These are phyloP conservation scores for Fonsecaea pugnacius DNA, from an alignment of 2,329 filamentous ascomycete species.

Conservation along the genomic window DNA sequence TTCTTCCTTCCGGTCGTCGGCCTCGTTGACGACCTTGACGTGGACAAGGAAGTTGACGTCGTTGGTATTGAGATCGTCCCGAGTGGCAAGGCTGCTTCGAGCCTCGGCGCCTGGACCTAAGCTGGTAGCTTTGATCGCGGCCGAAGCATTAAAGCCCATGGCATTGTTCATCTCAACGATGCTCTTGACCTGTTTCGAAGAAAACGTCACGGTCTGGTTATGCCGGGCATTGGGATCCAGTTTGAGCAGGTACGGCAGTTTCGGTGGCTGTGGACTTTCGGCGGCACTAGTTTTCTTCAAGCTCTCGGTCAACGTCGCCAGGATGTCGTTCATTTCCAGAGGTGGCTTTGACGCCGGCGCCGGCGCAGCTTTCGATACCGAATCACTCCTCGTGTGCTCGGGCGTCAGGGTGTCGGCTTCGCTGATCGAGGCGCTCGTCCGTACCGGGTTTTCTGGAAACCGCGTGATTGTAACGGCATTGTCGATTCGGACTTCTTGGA, in stretches of 20 bases:
- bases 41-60: slow-evolving; percentile 22
- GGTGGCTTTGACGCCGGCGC: background rate
- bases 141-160: slow-evolving; percentile 19
- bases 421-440: background rate
- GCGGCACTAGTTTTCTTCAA: slow-evolving; percentile 6
- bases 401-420: background rate
- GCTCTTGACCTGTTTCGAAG: slow-evolving; percentile 20
- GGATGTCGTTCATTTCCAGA: slow-evolving; percentile 2
- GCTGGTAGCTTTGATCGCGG: slow-evolving; percentile 20
- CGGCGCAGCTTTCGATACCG: background rate
- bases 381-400: background rate
- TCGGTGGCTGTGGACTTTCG: slow-evolving; percentile 2
- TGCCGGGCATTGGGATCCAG: slow-evolving; percentile 14
- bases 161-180: slow-evolving; percentile 19
- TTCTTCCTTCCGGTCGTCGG: slow-evolving; percentile 17
- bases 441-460: background rate
- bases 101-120: slow-evolving; percentile 11
- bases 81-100: slow-evolving; percentile 14
- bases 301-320: slow-evolving; percentile 2
- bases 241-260: slow-evolving; percentile 19
- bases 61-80: slow-evolving; percentile 9
- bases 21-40: slow-evolving; percentile 23
- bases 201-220: slow-evolving; percentile 18
- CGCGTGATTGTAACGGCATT: slow-evolving; percentile 17
- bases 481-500: slow-evolving; percentile 16